Conservation (phyloP, 2,329 filamentous ascomycete species). For the Penicillium oxalicum region DNA sequence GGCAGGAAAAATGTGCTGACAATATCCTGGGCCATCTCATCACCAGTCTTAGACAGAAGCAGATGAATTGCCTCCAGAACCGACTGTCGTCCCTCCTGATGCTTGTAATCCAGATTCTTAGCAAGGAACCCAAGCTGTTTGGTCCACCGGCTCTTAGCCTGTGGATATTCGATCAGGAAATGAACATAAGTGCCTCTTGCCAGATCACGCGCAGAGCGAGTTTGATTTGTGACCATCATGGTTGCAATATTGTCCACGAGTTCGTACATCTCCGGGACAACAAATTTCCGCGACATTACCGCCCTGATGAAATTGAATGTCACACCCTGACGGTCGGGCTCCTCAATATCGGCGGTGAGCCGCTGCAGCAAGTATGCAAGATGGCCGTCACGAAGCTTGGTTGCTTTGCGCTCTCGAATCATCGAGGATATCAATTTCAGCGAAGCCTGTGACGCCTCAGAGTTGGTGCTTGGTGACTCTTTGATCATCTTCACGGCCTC, state of each 20-base stretch:
- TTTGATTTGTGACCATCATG: conserved; percentile 95
- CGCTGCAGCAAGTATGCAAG: conserved; percentile 76
- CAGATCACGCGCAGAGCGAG: conserved; percentile 77
- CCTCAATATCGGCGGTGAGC: conserved; percentile 81
- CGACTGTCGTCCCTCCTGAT: conserved; percentile 80
- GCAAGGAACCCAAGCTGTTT: conserved; percentile 87
- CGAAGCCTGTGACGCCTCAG: conserved; percentile 78
- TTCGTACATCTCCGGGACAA: conserved; percentile 86
- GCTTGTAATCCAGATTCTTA: conserved; percentile 83
- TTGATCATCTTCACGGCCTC: conserved; percentile 81
- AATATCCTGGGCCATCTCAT: conserved; percentile 76
- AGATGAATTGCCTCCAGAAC: conserved; percentile 88
- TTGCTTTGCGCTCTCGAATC: conserved; percentile 70
- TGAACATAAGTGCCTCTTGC: conserved; percentile 88
- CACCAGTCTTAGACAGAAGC: conserved; percentile 76
- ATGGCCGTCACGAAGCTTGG: conserved; percentile 71
- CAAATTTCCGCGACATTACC: conserved; percentile 74
- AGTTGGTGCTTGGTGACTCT: conserved; percentile 68
- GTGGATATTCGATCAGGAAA: conserved; percentile 90
- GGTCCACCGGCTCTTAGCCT: conserved; percentile 79
- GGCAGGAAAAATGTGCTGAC: conserved; percentile 78
- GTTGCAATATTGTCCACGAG: conserved; percentile 80
- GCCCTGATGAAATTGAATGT: conserved; percentile 92
- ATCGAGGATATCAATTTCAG: conserved; percentile 83
- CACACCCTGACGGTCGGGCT: conserved; percentile 84